Conservation (phyloP, 108 stramenopile genomes). For the Conticribra guillardii region DNA sequence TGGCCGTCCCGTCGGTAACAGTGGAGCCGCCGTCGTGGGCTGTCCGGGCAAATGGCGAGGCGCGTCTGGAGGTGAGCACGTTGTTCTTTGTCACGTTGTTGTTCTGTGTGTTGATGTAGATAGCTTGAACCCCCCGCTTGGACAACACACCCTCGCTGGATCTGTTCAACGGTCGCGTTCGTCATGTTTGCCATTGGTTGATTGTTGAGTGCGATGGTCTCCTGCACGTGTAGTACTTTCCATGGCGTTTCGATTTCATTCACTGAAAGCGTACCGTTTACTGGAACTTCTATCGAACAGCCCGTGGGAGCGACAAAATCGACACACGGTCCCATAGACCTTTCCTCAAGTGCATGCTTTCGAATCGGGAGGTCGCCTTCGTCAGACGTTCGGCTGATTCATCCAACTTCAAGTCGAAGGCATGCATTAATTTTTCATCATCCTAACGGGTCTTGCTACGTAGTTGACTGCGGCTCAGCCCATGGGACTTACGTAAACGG, state of each 20-base stretch:
- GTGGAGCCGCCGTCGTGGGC: conserved; percentile 81
- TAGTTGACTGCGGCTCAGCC: conserved; percentile 82
- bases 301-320: conserved; percentile 70
- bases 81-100: conserved; percentile 13
- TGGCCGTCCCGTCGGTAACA: conserved; percentile 14
- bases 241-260: conserved; percentile 3
- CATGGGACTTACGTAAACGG: conserved; percentile 86
- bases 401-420: conserved; percentile 69
- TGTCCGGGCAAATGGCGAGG: conserved; percentile 75
- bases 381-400: conserved; percentile 71
- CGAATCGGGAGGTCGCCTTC: conserved; percentile 75
- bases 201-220: no score
- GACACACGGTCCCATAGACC: conserved; percentile 66
- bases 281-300: conserved; percentile 29
- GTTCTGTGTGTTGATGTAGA: no score
- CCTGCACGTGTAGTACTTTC: no score
- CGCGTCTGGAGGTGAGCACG: conserved; percentile 70
- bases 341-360: conserved; percentile 65
- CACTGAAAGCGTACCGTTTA: background rate
- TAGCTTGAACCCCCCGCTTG: no score
- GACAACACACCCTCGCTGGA: no score
- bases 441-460: conserved; percentile 80
- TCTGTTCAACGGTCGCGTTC: no score
- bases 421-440: conserved; percentile 88
- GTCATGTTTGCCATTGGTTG: no score